Evolutionary conservation across 2,329 filamentous ascomycete genomes (phyloP).

Genomic region (Fusarium phyllophilum): DNA sequence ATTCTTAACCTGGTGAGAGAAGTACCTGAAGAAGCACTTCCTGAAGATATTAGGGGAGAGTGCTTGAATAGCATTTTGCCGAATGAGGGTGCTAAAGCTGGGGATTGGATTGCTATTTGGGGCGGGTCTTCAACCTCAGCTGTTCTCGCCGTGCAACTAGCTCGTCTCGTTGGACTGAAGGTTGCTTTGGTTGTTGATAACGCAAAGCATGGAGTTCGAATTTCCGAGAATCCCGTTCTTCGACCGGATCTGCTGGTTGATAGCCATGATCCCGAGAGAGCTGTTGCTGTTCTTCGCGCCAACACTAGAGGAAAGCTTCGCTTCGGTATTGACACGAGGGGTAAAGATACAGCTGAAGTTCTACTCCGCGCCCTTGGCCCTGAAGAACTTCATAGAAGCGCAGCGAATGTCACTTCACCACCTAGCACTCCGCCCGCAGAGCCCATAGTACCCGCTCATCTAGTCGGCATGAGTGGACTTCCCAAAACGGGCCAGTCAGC

Average conservation of each 20-base stretch:
- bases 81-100: conserved; percentile 63
- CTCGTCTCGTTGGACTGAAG: conserved; percentile 70
- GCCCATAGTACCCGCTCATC: conserved; percentile 57
- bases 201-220: conserved; percentile 70
- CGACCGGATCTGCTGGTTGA: conserved; percentile 74
- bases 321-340: conserved; percentile 76
- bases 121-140: conserved; percentile 79
- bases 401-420: conserved; percentile 46
- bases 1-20: conserved; percentile 61
- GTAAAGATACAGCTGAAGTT: conserved; percentile 69
- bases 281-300: conserved; percentile 70
- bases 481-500: conserved; percentile 64
- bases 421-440: conserved; percentile 50
- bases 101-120: conserved; percentile 80
- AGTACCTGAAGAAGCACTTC: conserved; percentile 59
- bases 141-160: conserved; percentile 73
- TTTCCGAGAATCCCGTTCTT: conserved; percentile 57
- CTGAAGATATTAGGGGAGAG: conserved; percentile 70
- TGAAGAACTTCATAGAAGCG: conserved; percentile 56
- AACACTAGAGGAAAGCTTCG: conserved; percentile 67
- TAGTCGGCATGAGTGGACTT: conserved; percentile 74
- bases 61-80: conserved; percentile 65
- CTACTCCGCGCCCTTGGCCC: conserved; percentile 54
- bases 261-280: conserved; percentile 71
- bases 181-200: conserved; percentile 75